A percentile compares a stretch with the other conserved stretches of the same genome.
These are phyloP conservation scores for Russula griseocarnosa DNA, from an alignment of 768 basidiomycete genomes.

Conservation along the genomic window DNA sequence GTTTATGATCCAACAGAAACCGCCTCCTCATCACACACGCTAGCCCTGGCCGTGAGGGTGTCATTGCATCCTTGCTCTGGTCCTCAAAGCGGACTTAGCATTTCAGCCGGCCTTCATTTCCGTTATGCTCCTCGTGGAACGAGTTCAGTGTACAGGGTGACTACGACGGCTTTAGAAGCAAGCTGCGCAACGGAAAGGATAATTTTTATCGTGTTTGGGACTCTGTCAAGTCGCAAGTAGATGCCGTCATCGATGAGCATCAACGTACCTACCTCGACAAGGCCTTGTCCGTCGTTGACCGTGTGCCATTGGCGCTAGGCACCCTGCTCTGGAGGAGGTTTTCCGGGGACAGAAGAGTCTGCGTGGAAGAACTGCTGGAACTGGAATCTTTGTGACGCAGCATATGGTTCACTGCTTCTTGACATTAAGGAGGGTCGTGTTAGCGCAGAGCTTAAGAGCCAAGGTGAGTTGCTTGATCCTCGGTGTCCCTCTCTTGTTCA, in stretches of 20 bases:
- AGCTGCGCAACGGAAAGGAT: constrained; percentile 73
- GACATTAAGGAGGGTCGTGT: constrained; percentile 91
- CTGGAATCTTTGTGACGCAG: constrained; percentile 96
- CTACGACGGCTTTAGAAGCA: constrained; percentile 81
- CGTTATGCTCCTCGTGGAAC: constrained; percentile 96
- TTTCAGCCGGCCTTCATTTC: constrained; percentile 96
- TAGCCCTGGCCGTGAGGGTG: constrained; percentile 87
- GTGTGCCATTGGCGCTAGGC: constrained; percentile 60
- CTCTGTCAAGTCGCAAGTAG: constrained; percentile 85
- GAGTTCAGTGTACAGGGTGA: constrained; percentile 92
- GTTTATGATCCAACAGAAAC: constrained; percentile 93
- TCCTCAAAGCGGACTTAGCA: constrained; percentile 91
- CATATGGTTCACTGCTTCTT: constrained; percentile 82
- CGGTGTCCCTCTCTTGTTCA: not conserved
- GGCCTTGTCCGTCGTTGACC: constrained; percentile 77
- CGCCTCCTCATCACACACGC: constrained; percentile 91
- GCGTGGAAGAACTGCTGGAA: constrained; percentile 99
- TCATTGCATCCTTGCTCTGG: constrained; percentile 87
- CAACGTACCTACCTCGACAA: constrained; percentile 88
- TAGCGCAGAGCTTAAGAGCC: constrained; percentile 86
- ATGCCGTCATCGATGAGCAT: constrained; percentile 84
- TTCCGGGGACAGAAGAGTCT: constrained; percentile 73
- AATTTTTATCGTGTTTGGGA: constrained; percentile 93
- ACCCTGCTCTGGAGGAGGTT: constrained; percentile 39
- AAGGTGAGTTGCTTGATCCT: constrained; percentile 53